These are phyloP conservation scores for Ogataea ganodermae DNA, from an alignment of 805 yeast genomes.

Conservation along the genomic window DNA sequence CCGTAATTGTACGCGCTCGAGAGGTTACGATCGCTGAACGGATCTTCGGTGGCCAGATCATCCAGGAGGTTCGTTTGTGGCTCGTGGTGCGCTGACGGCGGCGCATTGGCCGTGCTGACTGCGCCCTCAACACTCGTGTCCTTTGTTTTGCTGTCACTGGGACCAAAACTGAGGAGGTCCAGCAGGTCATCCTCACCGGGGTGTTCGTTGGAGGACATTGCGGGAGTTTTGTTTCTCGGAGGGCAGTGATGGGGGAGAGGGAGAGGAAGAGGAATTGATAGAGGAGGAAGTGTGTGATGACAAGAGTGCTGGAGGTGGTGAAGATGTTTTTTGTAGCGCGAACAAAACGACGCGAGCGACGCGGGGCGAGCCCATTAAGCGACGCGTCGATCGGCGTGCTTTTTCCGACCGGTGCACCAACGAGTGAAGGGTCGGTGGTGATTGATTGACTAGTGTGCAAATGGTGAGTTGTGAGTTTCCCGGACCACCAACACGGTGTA, in stretches of 20 bases:
- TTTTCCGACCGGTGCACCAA: too few species aligned
- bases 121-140: constrained; percentile 1
- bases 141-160: neutral
- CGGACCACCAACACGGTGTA: too few species aligned
- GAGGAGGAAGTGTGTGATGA: too few species aligned
- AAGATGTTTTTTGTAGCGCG: too few species aligned
- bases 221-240: neutral
- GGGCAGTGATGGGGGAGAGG: too few species aligned
- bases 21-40: constrained; percentile 16
- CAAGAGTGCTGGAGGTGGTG: too few species aligned
- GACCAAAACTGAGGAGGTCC: constrained; percentile 9
- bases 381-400: neutral
- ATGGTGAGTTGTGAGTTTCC: too few species aligned
- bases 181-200: neutral
- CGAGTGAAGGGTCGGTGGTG: too few species aligned
- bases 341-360: neutral
- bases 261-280: too few species aligned
- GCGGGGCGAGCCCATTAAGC: neutral
- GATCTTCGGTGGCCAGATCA: constrained; percentile 13
- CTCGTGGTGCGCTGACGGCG: neutral
- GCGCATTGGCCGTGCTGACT: neutral
- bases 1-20: constrained; percentile 22
- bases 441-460: too few species aligned
- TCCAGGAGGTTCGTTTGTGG: neutral
- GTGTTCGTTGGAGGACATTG: neutral